Evolutionary conservation across 257 asterid species (phyloP), one percentile per base, ranked within the genome.

Genomic region (Forsythia viridissima): DNA sequence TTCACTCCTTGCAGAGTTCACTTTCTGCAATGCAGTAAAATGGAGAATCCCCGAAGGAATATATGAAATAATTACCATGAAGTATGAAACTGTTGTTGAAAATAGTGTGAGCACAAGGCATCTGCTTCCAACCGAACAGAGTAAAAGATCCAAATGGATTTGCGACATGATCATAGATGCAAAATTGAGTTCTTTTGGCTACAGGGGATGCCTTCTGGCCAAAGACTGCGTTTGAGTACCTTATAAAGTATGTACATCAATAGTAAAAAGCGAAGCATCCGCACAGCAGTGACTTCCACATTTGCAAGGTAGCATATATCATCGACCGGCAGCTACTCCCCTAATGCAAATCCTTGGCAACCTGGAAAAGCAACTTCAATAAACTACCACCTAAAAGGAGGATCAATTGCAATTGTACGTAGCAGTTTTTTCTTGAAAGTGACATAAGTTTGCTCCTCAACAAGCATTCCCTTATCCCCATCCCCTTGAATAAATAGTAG

Each of bases 371-470:
- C 15, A 63, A 20, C 4, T 61, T 55, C 63, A 55, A 55, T 18
- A 55, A 55, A 55, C 24, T 55, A 18, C 63, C 24, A 55, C 63
- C 63, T 16, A 18, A 6, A 30, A 55, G 63, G 63, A 55, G 63
- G 24, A 55, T 55, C 24, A 55, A 55, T 9, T 61, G 3, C 69
- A 15, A 61, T 61, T 9, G 13, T 21, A 21, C 2, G 2, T 59
- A 18, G 79, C 79, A 2, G 16, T 55, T 44, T 81, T 81, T 77
- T 71, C 81, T 16, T 72, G 78, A 24, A 41, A 55, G 30, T 18
- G 65, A 55, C 24, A 4, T 55, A n/a, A 18, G 24, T n/a, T 55
- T 55, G 65, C n/a, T 55, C 65, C 65, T n/a, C 30, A 16, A 55
- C 30, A 7, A 55, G 65, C 65, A 55, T 55, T n/a, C 30, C 21